A percentile compares a stretch with the other conserved stretches of the same genome.
phyloP scores from a whole-genome alignment of 192 early-diverging fungal species.

The Coemansia biformis region DNA sequence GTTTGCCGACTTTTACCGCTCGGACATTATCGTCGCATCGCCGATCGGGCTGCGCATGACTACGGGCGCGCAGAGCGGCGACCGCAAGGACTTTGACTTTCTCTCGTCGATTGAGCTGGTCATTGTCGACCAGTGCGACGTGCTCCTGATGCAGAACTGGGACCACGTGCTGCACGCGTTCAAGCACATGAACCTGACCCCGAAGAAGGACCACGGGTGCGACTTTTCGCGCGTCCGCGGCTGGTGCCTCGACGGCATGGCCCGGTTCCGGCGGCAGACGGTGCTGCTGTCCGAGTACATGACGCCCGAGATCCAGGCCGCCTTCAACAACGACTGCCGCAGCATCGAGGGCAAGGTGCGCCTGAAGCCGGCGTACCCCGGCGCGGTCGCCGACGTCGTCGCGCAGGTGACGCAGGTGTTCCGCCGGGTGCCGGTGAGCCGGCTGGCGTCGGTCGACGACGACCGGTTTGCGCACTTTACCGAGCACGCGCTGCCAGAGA shows the following conservation, averaged over 20 bases:
- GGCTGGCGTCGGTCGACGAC: constrained; percentile 64
- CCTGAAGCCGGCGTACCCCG: constrained; percentile 58
- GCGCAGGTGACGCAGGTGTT: constrained; percentile 79
- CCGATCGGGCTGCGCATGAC: constrained; percentile 87
- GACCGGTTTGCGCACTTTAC: constrained; percentile 81
- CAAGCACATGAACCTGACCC: constrained; percentile 78
- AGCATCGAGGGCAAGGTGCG: constrained; percentile 65
- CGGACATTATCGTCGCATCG: constrained; percentile 88
- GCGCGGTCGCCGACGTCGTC: constrained; percentile 73
- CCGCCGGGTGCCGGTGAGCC: constrained; percentile 60
- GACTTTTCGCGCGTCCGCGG: constrained; percentile 89
- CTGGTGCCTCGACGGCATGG: constrained; percentile 80
- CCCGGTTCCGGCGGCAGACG: constrained; percentile 85
- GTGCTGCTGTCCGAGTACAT: constrained; percentile 74
- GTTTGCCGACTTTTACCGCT: constrained; percentile 80
- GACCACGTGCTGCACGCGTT: constrained; percentile 87
- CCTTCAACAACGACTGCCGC: constrained; percentile 66
- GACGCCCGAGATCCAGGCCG: constrained; percentile 86
- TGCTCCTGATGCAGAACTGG: constrained; percentile 98
- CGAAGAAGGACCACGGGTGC: constrained; percentile 86
- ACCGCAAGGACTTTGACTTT: constrained; percentile 89
- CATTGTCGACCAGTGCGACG: constrained; percentile 79
- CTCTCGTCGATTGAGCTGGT: constrained; percentile 88
- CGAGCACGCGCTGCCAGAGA: constrained; percentile 53
- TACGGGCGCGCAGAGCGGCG: constrained; percentile 71